Conservation (phyloP, 129 eudicot species). For the Scalesia atractyloides region DNA sequence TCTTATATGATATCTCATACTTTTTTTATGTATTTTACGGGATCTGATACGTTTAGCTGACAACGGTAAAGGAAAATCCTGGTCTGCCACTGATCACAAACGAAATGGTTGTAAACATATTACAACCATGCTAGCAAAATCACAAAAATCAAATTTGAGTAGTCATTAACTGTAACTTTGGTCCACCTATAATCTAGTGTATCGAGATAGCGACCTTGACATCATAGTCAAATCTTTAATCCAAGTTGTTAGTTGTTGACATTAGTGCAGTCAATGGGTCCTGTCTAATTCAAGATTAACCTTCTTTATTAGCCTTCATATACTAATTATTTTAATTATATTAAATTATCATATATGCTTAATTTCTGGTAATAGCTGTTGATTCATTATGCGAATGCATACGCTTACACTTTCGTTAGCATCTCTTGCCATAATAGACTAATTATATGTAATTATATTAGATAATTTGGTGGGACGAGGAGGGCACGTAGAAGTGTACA, state of each 20-base stretch:
- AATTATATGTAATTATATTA: not conserved
- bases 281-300: constrained; percentile 7
- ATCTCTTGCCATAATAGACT: not conserved
- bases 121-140: no score
- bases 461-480: constrained; percentile 88
- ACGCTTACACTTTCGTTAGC: not conserved
- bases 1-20: no score
- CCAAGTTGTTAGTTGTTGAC: constrained; percentile 22
- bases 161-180: no score
- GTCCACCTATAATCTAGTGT: no score
- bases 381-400: not conserved
- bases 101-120: no score
- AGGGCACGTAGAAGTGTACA: constrained; percentile 95
- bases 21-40: no score
- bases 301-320: not conserved
- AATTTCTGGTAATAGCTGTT: not conserved
- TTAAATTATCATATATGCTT: no score
- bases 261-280: not conserved
- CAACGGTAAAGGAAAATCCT: no score
- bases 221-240: constrained; percentile 19
- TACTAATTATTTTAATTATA: not conserved
- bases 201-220: constrained; percentile 18
- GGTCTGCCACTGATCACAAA: not conserved
- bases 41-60: no score
- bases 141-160: not conserved